A percentile compares a stretch with the other conserved stretches of the same genome.
phyloP scores from a whole-genome alignment of 108 stramenopile species.

The Parmales sp. region DNA sequence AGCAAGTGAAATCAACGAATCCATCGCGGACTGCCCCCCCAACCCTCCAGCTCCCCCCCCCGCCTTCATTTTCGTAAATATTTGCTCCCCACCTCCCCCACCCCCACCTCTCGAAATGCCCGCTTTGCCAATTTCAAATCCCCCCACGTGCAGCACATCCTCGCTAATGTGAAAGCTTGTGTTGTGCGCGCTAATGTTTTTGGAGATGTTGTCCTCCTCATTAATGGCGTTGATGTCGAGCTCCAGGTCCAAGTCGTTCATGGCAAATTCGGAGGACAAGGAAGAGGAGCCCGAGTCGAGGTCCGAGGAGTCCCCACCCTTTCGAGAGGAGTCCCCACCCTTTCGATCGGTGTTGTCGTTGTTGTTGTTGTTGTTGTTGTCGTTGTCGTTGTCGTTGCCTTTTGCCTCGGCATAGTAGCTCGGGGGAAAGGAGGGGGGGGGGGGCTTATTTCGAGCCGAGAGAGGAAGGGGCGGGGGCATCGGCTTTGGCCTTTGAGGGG shows the following conservation, averaged over 20 bases:
- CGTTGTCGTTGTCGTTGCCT: not conserved
- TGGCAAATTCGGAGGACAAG: not conserved
- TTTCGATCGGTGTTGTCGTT: too few relatives aligned
- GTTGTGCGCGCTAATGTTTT: not conserved
- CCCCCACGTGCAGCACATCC: not conserved
- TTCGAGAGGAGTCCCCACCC: not conserved
- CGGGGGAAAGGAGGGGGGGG: not conserved
- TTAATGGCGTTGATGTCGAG: slow-evolving; percentile 2
- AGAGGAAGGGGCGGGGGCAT: too few relatives aligned
- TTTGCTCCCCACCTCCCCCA: not conserved
- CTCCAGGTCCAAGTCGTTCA: not conserved
- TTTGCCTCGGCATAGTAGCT: not conserved
- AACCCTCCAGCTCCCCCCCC: not conserved
- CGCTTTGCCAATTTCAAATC: not conserved
- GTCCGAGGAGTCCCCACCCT: not conserved
- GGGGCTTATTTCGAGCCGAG: too few relatives aligned
- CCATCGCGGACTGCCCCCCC: not conserved
- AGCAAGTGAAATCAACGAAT: not conserved
- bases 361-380: not conserved
- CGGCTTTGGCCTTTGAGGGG: too few relatives aligned
- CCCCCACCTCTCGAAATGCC: not conserved
- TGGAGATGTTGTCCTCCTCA: not conserved
- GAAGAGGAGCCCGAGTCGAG: not conserved
- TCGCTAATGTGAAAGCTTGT: not conserved
- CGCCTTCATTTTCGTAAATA: not conserved